Evolutionary conservation across 2,329 filamentous ascomycete genomes (phyloP).

Genomic region (Xylaria sp.): DNA sequence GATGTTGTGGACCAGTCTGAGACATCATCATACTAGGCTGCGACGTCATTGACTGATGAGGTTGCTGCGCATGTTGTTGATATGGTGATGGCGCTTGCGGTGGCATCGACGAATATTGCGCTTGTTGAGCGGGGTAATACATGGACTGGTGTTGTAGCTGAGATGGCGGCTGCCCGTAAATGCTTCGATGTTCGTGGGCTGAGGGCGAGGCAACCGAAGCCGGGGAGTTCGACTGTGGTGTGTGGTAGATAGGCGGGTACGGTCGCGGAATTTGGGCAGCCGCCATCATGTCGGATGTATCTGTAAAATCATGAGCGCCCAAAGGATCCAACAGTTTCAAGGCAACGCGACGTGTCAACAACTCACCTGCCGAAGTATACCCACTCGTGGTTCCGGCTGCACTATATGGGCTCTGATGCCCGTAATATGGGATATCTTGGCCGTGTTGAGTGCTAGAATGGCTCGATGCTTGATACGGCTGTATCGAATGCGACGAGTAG

Average conservation of each 20-base stretch:
- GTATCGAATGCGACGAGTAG: constrained; percentile 71
- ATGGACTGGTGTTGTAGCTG: constrained; percentile 82
- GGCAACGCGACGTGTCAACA: constrained; percentile 28
- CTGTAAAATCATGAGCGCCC: constrained; percentile 43
- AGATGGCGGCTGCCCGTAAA: constrained; percentile 80
- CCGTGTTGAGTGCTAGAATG: constrained; percentile 66
- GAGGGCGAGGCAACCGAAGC: constrained; percentile 90
- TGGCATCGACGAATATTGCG: constrained; percentile 70
- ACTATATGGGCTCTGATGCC: constrained; percentile 82
- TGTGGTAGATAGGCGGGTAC: constrained; percentile 94
- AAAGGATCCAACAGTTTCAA: constrained; percentile 3
- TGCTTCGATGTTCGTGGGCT: constrained; percentile 82
- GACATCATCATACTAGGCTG: constrained; percentile 72
- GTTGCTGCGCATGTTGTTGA: constrained; percentile 61
- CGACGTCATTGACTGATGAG: constrained; percentile 65
- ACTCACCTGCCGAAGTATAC: constrained; percentile 86
- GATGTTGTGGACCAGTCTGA: constrained; percentile 61
- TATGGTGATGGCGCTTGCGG: constrained; percentile 67
- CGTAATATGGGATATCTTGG: constrained; percentile 76
- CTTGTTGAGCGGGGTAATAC: constrained; percentile 70
- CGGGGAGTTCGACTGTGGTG: constrained; percentile 92
- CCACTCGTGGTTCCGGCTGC: constrained; percentile 80
- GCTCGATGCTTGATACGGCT: constrained; percentile 71
- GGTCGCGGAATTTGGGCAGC: constrained; percentile 72
- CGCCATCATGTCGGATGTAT: constrained; percentile 71